Evolutionary conservation across 1,284 basidiomycete species (phyloP).

Genomic region (Prillingera fragicola): DNA sequence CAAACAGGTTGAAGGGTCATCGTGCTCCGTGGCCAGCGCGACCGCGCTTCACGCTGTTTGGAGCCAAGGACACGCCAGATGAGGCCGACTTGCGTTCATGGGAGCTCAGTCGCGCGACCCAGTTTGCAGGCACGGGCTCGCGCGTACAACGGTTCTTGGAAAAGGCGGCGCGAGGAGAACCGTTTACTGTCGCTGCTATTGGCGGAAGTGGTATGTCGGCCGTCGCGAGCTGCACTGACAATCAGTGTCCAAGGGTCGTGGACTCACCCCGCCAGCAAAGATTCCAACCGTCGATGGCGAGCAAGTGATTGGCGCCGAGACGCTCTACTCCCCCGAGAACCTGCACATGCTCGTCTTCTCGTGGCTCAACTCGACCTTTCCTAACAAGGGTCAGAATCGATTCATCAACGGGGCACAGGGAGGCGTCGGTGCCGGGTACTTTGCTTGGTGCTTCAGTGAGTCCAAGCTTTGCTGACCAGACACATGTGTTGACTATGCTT

Average conservation of each 20-base stretch:
- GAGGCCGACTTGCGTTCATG: slow-evolving; percentile 21
- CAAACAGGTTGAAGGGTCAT: too few species aligned
- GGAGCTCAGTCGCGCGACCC: slow-evolving; percentile 34
- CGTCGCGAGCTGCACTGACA: neutral
- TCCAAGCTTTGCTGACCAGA: slow-evolving; percentile 5
- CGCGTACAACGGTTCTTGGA: slow-evolving; percentile 35
- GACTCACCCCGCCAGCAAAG: slow-evolving; percentile 17
- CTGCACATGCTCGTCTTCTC: slow-evolving; percentile 42
- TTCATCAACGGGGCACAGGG: slow-evolving; percentile 44
- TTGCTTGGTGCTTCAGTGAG: slow-evolving; percentile 45
- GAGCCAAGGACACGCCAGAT: slow-evolving; percentile 9
- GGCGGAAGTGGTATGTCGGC: slow-evolving; percentile 37
- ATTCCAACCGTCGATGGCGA: neutral
- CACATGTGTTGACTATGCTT: neutral
- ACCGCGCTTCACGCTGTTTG: too few species aligned
- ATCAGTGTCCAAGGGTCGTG: slow-evolving; percentile 41
- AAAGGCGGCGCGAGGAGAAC: slow-evolving; percentile 32
- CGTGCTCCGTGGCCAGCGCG: too few species aligned
- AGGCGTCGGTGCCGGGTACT: slow-evolving; percentile 43
- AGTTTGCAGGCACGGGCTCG: slow-evolving; percentile 35
- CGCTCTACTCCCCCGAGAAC: slow-evolving; percentile 44
- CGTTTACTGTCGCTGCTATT: slow-evolving; percentile 38
- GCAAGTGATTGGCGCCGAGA: slow-evolving; percentile 24
- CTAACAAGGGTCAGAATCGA: slow-evolving; percentile 27
- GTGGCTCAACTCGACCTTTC: slow-evolving; percentile 41